Evolutionary conservation across 306 rosid species (phyloP), one percentile per base, ranked within the genome.

Genomic region (Medicago ruthenica): DNA sequence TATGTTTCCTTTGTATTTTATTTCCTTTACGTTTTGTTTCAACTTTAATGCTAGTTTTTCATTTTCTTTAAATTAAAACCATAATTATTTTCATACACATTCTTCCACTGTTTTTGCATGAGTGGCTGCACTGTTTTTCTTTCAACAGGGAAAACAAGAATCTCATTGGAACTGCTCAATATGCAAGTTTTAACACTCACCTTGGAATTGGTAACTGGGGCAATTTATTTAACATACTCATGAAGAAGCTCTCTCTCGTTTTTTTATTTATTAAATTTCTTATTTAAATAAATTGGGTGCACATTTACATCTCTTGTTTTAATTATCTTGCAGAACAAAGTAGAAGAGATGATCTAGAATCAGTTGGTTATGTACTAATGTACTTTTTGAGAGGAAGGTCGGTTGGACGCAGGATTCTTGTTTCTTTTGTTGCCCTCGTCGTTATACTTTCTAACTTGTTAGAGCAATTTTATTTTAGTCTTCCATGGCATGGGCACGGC

Each of bases 171-270:
- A 95, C 99, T 42, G 97, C 99, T 80, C 97, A 97, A 36, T 95
- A 95, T 89, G 98, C 98, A 71, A 95, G 98, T 95, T 91, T 95
- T 84, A 90, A 90, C 78, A 95, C 98, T 69, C 98, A 95, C 83
- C 96, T 92, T 79, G 99, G 99, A 80, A 92, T 92, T 84, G 99
- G 99, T 92, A 79, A 89, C 91, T 78, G 55, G 36, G 71, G 76
- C 67, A 44, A 59, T 37, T 68, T 70, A 50, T 62, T 76, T 62
- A 22, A 47, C 74, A 63, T 73, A 36, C 51, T 80, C 57, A 45
- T 36, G 14, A 42, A 48, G 69, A 81, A 71, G 70, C 50, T 34
- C 37, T 3, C 6, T 31, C 1, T 34, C n/a, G n/a, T 6, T n/a
- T 71, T 31, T 44, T 37, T 37, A 50, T 48, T 75, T 59, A 14